Conservation (phyloP, 78 protist genomes). For the Chrysochromulina tobinii region DNA sequence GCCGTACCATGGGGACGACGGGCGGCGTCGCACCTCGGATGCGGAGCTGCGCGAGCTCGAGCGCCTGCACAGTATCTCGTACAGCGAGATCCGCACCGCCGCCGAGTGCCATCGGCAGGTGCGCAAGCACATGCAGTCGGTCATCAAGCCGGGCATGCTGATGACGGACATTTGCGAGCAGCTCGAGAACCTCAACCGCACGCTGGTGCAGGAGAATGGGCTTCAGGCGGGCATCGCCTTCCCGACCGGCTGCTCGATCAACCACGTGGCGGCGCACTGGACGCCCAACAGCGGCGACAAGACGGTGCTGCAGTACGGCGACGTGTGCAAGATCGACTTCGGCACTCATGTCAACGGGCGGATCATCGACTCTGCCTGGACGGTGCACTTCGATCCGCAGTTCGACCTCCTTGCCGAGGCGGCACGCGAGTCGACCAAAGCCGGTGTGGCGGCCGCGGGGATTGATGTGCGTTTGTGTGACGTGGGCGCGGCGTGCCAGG, state of each 20-base stretch:
- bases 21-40: constrained; percentile 62
- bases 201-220: constrained; percentile 70
- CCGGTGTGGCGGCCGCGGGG: constrained; percentile 89
- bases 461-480: constrained; percentile 94
- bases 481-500: constrained; percentile 95
- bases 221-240: constrained; percentile 36
- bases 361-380: constrained; percentile 97
- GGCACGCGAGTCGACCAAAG: constrained; percentile 91
- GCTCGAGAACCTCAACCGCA: constrained; percentile 67
- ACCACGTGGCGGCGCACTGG: constrained; percentile 96
- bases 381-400: constrained; percentile 75
- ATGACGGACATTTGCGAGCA: constrained; percentile 77
- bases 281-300: constrained; percentile 98
- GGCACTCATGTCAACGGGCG: constrained; percentile 95
- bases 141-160: constrained; percentile 83
- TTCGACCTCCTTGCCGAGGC: constrained; percentile 90
- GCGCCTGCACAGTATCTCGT: constrained; percentile 26
- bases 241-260: constrained; percentile 85
- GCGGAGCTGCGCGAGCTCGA: constrained; percentile 83
- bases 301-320: constrained; percentile 88
- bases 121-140: constrained; percentile 65
- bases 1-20: constrained; percentile 61
- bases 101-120: constrained; percentile 91
- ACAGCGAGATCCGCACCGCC: constrained; percentile 83
- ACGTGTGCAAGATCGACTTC: constrained; percentile 96